Base-by-base conservation (phyloP, 352 stramenopile genomes). In the Pythium plurisporium region DNA sequence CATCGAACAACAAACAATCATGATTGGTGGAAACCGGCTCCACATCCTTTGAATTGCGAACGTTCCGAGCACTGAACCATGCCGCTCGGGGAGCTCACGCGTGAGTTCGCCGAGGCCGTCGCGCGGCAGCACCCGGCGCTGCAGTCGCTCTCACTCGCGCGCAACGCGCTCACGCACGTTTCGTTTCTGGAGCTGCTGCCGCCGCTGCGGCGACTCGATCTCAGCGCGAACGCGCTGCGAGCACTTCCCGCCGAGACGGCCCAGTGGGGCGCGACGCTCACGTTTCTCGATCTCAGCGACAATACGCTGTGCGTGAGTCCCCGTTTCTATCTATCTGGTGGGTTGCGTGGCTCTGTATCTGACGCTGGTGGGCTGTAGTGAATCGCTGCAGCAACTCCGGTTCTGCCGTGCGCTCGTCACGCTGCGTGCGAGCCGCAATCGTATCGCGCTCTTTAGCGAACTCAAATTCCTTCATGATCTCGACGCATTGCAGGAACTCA, bases 81-180 rank as follows among this genome's bases (percentile, higher is more conserved):
- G 76, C 69, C 72, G 48, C 65, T 91, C 6, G 45, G 72, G 48
- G 54, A 66, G 64, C 70, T 91, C 42, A 86, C 79, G 47, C 67
- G 49, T 15, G 75, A 89, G 66, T 72, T 91, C 59, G 75, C 79
- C 36, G 62, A 64, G 44, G 70, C 86, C 61, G 79, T 91, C 62
- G 75, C 73, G 68, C 58, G 53, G 23, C 70, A 87, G 56, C 75
- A 82, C 58, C 81, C 81, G 60, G 20, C 63, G 56, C 66, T 91
- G 52, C 72, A 84, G 65, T 79, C 74, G 37, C 72, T 89, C 27
- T 86, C 78, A 41, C 73, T 91, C 19, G 70, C 74, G 20, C 62
- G 51, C 29, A 91, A 89, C 49, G 74, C 71, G 41, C 68, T 91
- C 30, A 56, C 45, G 2, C 69, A 81, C 40, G 61, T 89, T 25